These are phyloP conservation scores for Fragaria nilgerrensis DNA, from an alignment of 306 rosid genomes.

Conservation along the genomic window DNA sequence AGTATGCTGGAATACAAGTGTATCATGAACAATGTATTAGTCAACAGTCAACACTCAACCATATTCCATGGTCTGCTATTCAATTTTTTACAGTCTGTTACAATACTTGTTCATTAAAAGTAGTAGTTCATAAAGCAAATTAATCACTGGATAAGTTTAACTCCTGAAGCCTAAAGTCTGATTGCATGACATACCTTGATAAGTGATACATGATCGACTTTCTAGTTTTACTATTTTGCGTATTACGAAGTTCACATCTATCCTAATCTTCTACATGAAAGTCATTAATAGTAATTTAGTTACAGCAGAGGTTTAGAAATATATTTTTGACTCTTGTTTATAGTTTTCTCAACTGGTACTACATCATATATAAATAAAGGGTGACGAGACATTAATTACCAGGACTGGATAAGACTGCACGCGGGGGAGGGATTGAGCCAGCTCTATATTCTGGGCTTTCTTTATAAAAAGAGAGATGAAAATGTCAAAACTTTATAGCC, in stretches of 20 bases:
- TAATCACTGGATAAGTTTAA: background rate
- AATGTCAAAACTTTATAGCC: slow-evolving; percentile 18
- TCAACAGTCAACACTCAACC: background rate
- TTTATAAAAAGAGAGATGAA: slow-evolving; percentile 39
- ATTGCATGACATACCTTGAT: background rate
- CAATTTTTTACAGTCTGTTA: background rate
- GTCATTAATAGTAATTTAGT: background rate
- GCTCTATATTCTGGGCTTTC: slow-evolving; percentile 53
- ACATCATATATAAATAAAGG: background rate
- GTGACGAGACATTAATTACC: slow-evolving; percentile 48
- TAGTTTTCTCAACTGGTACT: background rate
- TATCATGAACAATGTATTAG: background rate
- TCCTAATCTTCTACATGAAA: background rate
- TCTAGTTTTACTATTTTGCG: background rate
- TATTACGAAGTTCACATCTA: background rate
- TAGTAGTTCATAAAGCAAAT: background rate
- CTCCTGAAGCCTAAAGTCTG: background rate
- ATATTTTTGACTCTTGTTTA: background rate
- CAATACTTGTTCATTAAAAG: background rate
- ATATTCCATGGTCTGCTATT: background rate
- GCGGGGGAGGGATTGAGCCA: slow-evolving; percentile 64
- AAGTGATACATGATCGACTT: background rate
- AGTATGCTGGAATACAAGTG: background rate
- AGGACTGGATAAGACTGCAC: slow-evolving; percentile 89
- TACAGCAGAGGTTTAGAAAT: background rate